Conservation (phyloP, 306 rosid genomes). For the Astragalus membranaceus region DNA sequence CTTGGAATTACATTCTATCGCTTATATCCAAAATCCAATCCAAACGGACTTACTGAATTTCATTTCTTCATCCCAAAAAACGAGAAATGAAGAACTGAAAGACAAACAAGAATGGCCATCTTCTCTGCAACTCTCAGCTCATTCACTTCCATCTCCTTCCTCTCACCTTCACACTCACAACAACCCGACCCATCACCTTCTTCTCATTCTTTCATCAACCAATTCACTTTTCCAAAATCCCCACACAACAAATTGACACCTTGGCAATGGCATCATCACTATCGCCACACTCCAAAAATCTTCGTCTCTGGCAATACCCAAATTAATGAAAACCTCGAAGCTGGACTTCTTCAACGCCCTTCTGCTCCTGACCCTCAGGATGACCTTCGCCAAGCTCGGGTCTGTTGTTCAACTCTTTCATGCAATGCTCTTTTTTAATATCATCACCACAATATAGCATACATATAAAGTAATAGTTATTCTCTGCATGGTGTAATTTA, state of each 20-base stretch:
- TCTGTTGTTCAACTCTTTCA: conserved; percentile 18
- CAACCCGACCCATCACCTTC: conserved; percentile 7
- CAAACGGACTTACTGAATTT: neutral
- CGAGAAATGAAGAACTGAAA: neutral
- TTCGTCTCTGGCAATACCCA: conserved; percentile 30
- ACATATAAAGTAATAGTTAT: neutral
- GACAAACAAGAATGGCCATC: conserved; percentile 32
- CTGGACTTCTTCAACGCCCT: conserved; percentile 32
- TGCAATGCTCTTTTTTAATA: neutral
- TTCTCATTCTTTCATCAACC: neutral
- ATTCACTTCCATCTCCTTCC: conserved; percentile 30
- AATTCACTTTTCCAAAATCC: conserved; percentile 23
- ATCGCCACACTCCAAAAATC: conserved; percentile 26
- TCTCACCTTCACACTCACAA: conserved; percentile 33
- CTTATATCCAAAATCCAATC: conserved; percentile 15
- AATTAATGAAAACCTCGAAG: conserved; percentile 35
- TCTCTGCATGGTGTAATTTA: neutral
- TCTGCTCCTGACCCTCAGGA: conserved; percentile 32
- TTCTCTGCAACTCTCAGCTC: conserved; percentile 45
- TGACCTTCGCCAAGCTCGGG: conserved; percentile 54
- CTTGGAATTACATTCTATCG: neutral
- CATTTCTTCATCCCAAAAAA: neutral
- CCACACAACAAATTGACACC: conserved; percentile 28
- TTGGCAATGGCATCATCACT: conserved; percentile 12
- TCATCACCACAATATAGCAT: neutral